Conservation (phyloP, 306 rosid genomes). For the Citrullus amarus region DNA sequence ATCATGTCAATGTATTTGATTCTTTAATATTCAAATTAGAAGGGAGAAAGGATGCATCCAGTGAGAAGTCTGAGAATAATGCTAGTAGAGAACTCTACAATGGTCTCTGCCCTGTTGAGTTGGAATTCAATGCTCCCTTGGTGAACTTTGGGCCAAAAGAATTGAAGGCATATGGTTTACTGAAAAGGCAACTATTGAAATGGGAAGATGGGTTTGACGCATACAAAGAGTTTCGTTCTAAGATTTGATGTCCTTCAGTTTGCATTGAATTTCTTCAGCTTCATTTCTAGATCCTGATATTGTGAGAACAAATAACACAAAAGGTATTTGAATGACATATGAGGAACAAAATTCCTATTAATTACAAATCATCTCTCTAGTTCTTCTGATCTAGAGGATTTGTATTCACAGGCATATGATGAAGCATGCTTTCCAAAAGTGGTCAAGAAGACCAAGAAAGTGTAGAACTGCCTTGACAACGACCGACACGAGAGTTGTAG, state of each 20-base stretch:
- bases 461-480: not conserved
- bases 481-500: not conserved
- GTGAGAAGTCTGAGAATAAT: slow-evolving; percentile 18
- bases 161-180: slow-evolving; percentile 30
- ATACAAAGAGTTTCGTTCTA: slow-evolving; percentile 7
- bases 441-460: not conserved
- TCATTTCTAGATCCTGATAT: not conserved
- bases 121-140: slow-evolving; percentile 35
- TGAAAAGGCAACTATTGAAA: slow-evolving; percentile 42
- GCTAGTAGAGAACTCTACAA: slow-evolving; percentile 33
- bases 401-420: not conserved
- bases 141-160: slow-evolving; percentile 22
- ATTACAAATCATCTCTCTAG: not conserved
- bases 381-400: not conserved
- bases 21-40: slow-evolving; percentile 30
- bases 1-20: slow-evolving; percentile 18
- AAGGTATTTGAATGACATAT: not conserved
- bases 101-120: slow-evolving; percentile 39
- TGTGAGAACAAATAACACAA: not conserved
- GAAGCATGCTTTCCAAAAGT: not conserved
- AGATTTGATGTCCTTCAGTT: not conserved
- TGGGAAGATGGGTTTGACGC: slow-evolving; percentile 35
- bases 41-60: slow-evolving; percentile 16
- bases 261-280: not conserved
- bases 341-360: not conserved